Conservation (phyloP, 108 stramenopile species). For the Epipyxis sp. region DNA sequence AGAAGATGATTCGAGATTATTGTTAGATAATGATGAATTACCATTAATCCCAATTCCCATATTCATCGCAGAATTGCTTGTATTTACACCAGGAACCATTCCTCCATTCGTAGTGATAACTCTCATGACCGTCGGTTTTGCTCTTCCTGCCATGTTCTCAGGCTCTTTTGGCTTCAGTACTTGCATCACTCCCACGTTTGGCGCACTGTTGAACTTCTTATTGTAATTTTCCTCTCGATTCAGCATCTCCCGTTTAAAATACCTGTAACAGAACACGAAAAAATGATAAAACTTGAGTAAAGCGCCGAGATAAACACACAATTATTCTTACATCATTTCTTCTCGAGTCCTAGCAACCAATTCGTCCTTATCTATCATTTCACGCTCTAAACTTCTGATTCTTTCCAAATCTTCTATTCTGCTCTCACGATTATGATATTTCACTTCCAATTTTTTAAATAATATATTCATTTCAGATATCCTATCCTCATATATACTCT, state of each 20-base stretch:
- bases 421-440: conserved; percentile 10
- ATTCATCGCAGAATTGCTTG: not conserved
- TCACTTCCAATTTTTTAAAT: not conserved
- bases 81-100: not conserved
- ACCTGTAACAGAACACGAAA: too few relatives aligned
- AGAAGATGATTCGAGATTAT: too few relatives aligned
- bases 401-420: conserved; percentile 40
- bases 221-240: conserved; percentile 66
- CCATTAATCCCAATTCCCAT: too few relatives aligned
- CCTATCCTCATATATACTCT: not conserved
- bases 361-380: conserved; percentile 38
- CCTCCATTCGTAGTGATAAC: not conserved
- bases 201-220: conserved; percentile 51
- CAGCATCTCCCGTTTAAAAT: conserved; percentile 62
- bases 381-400: conserved; percentile 37
- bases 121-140: conserved; percentile 2
- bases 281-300: too few relatives aligned
- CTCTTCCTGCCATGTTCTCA: not conserved
- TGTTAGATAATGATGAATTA: too few relatives aligned
- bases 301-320: too few relatives aligned
- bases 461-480: not conserved
- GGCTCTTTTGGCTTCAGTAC: conserved; percentile 35
- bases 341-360: conserved; percentile 39
- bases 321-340: conserved; percentile 58
- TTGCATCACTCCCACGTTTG: conserved; percentile 62